Conservation (phyloP, 2,329 filamentous ascomycete species). For the Colletotrichum sp. region DNA sequence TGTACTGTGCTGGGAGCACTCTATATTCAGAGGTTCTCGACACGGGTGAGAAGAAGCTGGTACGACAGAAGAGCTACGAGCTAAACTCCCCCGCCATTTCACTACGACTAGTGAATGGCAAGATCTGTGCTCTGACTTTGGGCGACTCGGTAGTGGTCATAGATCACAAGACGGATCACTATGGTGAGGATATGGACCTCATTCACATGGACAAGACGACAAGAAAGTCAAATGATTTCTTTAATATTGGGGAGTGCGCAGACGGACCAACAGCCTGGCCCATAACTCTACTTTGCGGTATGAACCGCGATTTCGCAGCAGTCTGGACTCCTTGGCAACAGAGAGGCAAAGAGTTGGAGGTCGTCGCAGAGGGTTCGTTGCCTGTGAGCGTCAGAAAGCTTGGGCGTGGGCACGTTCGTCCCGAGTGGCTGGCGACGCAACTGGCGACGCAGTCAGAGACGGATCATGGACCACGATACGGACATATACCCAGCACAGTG, state of each 20-base stretch:
- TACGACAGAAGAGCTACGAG: constrained; percentile 46
- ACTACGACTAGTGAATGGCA: constrained; percentile 51
- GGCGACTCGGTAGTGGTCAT: constrained; percentile 62
- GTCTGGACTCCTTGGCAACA: constrained; percentile 54
- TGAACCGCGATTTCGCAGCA: constrained; percentile 50
- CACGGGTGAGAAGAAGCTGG: constrained; percentile 54
- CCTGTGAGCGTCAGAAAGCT: constrained; percentile 62
- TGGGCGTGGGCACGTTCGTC: constrained; percentile 55
- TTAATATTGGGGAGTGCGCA: constrained; percentile 45
- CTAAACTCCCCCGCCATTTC: constrained; percentile 59
- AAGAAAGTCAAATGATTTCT: constrained; percentile 49
- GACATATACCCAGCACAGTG: constrained; percentile 43
- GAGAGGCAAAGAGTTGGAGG: constrained; percentile 43
- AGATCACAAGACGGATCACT: constrained; percentile 46
- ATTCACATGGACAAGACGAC: constrained; percentile 51
- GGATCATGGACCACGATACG: constrained; percentile 41
- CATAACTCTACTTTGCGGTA: constrained; percentile 53
- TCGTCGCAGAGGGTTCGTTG: constrained; percentile 63
- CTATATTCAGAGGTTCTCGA: constrained; percentile 65
- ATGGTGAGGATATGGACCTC: constrained; percentile 37
- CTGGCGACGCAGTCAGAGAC: background rate
- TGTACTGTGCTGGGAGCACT: constrained; percentile 57
- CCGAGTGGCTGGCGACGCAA: constrained; percentile 47
- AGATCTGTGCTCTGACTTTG: constrained; percentile 56
- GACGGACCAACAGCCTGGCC: constrained; percentile 35